Base-by-base conservation (phyloP, 805 yeast genomes). In the Ogataea ramenticola region DNA sequence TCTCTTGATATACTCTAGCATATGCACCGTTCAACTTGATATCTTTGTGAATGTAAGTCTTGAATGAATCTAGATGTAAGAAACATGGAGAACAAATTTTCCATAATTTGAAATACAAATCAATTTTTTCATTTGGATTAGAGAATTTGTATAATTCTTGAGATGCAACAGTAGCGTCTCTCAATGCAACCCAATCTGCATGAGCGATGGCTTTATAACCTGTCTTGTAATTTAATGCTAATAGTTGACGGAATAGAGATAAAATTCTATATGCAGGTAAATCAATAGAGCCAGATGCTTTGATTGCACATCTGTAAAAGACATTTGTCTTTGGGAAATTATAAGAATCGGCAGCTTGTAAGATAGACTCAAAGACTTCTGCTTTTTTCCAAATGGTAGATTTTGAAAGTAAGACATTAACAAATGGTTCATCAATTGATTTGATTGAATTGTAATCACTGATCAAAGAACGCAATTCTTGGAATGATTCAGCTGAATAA, bases 121-220 rank as follows among this genome's bases (percentile, higher is more conserved):
- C 66, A 48, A 71, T 70, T 61, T 87, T 70, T 34, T 70, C 72
- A 17, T 68, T 59, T 26, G 62, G 55, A 38, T 61, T 55, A 8
- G 42, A 43, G 43, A 61, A 57, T 12, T 43, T 61, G 33, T 57
- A 50, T 40, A 60, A 65, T 21, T 57, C 59, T 36, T 55, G 58
- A 4, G 81, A 71, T 46, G 66, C 65, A 36, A 78, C 68, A 6
- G 93, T 85, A 19, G 91, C 86, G 60, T 82, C 89, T 66, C 90
- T 77, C 46, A 86, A 62, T 2, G 91, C 84, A 34, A 86, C 82
- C 91, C 91, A 85, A 64, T 84, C 91, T 11, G 93, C 91, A 58
- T 79, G 80, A 7, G 91, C 89, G 52, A 85, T 80, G 57, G 80
- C 82, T 34, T 62, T 65, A 62, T 75, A 77, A 11, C 79, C 79